These are phyloP conservation scores for Ochetophila trinervis DNA, from an alignment of 306 rosid species.

Conservation along the genomic window DNA sequence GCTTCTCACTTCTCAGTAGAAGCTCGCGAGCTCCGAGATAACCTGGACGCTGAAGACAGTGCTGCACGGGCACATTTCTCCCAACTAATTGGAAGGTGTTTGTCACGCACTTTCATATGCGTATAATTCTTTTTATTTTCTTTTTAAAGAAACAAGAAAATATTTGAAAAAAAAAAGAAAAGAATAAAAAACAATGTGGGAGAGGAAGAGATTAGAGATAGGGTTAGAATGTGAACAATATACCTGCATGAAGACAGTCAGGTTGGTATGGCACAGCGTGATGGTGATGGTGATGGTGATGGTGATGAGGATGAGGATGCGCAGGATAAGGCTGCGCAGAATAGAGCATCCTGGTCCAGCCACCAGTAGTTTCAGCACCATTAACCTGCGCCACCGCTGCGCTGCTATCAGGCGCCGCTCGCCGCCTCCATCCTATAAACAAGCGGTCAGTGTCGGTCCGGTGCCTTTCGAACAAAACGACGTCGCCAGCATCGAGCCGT, in stretches of 20 bases:
- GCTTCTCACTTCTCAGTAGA: neutral
- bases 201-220: slow-evolving; percentile 19
- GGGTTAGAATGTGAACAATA: slow-evolving; percentile 9
- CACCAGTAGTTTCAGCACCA: slow-evolving; percentile 23
- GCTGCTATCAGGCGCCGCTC: slow-evolving; percentile 30
- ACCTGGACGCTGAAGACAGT: neutral
- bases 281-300: slow-evolving; percentile 7
- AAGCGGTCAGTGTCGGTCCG: slow-evolving; percentile 49
- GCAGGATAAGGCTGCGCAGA: slow-evolving; percentile 86
- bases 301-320: slow-evolving; percentile 20
- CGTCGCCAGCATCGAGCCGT: slow-evolving; percentile 87
- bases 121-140: neutral
- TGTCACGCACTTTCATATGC: slow-evolving; percentile 45
- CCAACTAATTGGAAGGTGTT: slow-evolving; percentile 43
- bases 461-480: slow-evolving; percentile 68
- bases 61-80: slow-evolving; percentile 35
- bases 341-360: slow-evolving; percentile 64
- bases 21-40: neutral
- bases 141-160: neutral
- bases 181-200: neutral
- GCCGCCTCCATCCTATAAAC: slow-evolving; percentile 69
- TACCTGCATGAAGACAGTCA: slow-evolving; percentile 58
- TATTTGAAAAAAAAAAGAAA: neutral
- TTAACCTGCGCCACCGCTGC: slow-evolving; percentile 29
- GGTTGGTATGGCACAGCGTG: slow-evolving; percentile 58